These are phyloP conservation scores for Adenanthera pavonina DNA, from an alignment of 306 rosid genomes.

Conservation along the genomic window DNA sequence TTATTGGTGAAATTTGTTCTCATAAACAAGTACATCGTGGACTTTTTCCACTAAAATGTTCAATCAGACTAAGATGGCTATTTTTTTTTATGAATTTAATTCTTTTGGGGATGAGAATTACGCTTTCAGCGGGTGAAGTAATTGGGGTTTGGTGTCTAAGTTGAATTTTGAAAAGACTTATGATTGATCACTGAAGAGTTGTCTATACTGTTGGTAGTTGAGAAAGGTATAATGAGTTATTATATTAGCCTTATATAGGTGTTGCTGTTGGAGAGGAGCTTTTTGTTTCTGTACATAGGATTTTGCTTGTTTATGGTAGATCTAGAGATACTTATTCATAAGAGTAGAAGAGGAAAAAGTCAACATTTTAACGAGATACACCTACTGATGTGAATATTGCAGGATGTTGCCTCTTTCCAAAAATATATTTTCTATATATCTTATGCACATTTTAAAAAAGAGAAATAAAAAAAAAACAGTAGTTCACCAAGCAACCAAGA, in stretches of 20 bases:
- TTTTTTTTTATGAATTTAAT: too few relatives aligned
- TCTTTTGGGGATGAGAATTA: too few relatives aligned
- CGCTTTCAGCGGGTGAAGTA: too few relatives aligned
- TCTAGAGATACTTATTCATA: conserved; percentile 12
- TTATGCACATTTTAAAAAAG: background rate
- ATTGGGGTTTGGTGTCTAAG: too few relatives aligned
- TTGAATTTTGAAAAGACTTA: too few relatives aligned
- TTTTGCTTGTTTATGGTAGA: conserved; percentile 14
- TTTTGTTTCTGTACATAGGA: background rate
- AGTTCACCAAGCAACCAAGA: background rate
- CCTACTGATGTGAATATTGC: background rate
- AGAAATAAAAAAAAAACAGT: background rate
- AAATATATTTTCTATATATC: background rate
- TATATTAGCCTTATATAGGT: background rate
- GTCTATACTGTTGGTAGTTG: conserved; percentile 27
- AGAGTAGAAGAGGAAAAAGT: background rate
- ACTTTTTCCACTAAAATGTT: too few relatives aligned
- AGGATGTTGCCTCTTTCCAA: background rate
- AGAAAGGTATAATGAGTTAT: conserved; percentile 11
- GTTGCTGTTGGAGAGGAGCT: conserved; percentile 3
- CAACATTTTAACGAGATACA: background rate
- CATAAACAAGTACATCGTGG: too few relatives aligned
- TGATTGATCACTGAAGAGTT: conserved; percentile 26
- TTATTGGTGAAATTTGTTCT: too few relatives aligned
- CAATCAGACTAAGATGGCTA: too few relatives aligned